Conservation (phyloP, 2,329 filamentous ascomycete genomes). For the Drechslerella stenobrocha region DNA sequence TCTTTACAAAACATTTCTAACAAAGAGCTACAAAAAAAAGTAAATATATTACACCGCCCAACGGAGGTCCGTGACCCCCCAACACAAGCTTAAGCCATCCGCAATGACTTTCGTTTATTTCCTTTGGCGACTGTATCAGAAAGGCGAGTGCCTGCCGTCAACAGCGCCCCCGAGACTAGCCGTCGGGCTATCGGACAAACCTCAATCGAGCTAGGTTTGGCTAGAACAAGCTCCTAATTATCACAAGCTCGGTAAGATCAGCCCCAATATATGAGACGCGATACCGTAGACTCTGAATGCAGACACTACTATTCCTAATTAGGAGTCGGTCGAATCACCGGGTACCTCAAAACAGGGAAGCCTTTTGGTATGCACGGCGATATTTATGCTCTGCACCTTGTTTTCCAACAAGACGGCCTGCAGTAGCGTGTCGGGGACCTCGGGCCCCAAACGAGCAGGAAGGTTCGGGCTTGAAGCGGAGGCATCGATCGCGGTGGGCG, state of each 20-base stretch:
- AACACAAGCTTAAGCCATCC: constrained; percentile 32
- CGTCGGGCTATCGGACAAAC: background rate
- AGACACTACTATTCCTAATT: constrained; percentile 20
- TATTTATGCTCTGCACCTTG: constrained; percentile 16
- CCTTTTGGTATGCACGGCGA: constrained; percentile 25
- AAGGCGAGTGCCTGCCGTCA: constrained; percentile 7
- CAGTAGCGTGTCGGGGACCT: constrained; percentile 47
- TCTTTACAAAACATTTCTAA: background rate
- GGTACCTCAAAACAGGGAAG: constrained; percentile 12
- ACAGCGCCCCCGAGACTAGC: too few species aligned
- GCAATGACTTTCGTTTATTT: constrained; percentile 33
- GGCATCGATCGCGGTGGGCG: constrained; percentile 6
- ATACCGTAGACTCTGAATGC: constrained; percentile 7
- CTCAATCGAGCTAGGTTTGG: constrained; percentile 3
- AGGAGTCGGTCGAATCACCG: constrained; percentile 4
- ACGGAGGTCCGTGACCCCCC: constrained; percentile 8
- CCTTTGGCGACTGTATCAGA: constrained; percentile 14
- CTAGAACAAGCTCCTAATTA: background rate
- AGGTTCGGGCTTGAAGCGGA: background rate
- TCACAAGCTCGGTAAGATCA: background rate
- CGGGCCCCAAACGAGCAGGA: constrained; percentile 13
- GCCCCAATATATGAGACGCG: background rate
- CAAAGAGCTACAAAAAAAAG: background rate
- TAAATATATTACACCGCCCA: background rate
- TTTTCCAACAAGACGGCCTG: constrained; percentile 8